Conservation (phyloP, 805 yeast species). For the Wickerhamiella occidentalis region DNA sequence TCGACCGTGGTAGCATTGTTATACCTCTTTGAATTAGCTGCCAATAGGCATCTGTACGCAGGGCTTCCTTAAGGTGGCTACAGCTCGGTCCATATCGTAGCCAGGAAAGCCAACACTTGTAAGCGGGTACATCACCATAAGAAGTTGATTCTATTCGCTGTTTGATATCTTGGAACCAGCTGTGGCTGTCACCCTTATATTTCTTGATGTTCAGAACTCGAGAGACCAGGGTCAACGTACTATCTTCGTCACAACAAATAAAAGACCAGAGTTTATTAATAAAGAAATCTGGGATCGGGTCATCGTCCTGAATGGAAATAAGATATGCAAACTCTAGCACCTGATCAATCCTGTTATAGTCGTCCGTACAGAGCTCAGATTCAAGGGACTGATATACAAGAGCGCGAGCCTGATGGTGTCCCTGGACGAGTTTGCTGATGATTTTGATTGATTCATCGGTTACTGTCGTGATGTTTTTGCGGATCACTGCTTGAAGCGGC, state of each 20-base stretch:
- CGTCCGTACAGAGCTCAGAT: not conserved
- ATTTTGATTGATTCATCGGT: not conserved
- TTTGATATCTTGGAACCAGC: not conserved
- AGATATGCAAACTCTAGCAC: not conserved
- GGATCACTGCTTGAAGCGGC: not conserved
- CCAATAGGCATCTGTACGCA: constrained; percentile 38
- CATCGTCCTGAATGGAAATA: not conserved
- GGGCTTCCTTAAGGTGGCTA: not conserved
- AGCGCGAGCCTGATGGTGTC: not conserved
- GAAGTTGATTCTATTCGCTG: not conserved
- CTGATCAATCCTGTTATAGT: not conserved
- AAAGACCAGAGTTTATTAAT: not conserved
- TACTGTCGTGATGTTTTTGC: not conserved
- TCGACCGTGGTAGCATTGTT: constrained; percentile 33
- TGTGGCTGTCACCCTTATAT: not conserved
- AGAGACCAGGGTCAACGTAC: not conserved
- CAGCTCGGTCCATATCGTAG: not conserved
- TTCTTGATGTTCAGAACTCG: not conserved
- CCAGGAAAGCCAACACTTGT: constrained; percentile 9
- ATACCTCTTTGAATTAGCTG: constrained; percentile 42
- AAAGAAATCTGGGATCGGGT: not conserved
- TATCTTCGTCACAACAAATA: not conserved
- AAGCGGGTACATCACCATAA: not conserved
- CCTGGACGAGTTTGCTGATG: not conserved
- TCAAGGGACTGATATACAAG: not conserved